Conservation (phyloP, 1,284 basidiomycete genomes). For the Sporisorium exsertum region DNA sequence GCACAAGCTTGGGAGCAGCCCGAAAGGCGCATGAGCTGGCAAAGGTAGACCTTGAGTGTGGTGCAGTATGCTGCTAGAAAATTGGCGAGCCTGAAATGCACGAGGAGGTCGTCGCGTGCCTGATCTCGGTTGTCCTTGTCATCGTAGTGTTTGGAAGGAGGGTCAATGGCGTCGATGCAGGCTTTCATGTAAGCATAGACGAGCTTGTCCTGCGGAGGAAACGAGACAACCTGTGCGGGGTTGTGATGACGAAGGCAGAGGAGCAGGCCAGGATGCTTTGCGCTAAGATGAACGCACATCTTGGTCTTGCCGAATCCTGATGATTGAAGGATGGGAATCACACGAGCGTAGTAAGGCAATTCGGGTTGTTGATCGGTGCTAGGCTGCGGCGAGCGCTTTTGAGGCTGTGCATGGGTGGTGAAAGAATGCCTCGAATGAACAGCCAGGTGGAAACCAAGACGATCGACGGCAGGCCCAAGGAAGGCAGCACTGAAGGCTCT, state of each 20-base stretch:
- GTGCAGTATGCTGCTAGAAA: background rate
- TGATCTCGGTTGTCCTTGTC: too few relatives aligned
- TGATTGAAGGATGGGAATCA: constrained; percentile 1
- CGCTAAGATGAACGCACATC: background rate
- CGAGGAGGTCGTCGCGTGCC: background rate
- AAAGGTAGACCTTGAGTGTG: background rate
- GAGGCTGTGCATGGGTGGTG: background rate
- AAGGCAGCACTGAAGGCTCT: background rate
- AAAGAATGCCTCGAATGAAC: background rate
- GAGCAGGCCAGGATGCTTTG: background rate
- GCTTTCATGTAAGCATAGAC: background rate
- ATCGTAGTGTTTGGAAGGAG: too few relatives aligned
- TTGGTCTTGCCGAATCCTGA: constrained; percentile 4
- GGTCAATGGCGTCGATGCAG: background rate
- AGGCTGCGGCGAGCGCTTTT: background rate
- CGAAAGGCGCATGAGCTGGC: background rate
- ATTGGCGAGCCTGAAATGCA: background rate
- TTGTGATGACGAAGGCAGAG: background rate
- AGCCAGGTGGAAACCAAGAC: background rate
- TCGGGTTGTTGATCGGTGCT: constrained; percentile 1
- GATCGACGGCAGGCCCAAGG: background rate
- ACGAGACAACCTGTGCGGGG: background rate
- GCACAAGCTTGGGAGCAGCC: background rate
- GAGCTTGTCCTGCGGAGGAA: background rate
- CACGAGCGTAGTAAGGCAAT: background rate